Conservation (phyloP, 164 flowering plant genomes). For the Vitis riparia region DNA sequence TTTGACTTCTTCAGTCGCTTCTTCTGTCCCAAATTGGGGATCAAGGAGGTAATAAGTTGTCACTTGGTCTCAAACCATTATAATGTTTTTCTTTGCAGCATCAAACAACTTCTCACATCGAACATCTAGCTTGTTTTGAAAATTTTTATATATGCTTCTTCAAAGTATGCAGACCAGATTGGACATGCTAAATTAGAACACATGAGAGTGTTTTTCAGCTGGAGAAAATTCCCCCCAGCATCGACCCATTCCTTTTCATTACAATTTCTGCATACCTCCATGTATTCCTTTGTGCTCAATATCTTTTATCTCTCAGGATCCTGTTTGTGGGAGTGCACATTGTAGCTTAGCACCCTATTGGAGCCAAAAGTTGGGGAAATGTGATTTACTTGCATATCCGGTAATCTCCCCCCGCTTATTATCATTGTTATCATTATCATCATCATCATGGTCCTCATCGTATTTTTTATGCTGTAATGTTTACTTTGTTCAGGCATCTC, state of each 20-base stretch:
- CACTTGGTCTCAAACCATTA: background rate
- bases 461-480: background rate
- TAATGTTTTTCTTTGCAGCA: background rate
- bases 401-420: constrained; percentile 30
- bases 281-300: too few species aligned
- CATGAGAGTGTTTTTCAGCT: too few species aligned
- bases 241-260: too few species aligned
- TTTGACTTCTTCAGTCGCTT: constrained; percentile 61
- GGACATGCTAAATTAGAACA: too few species aligned
- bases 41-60: constrained; percentile 48
- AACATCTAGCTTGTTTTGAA: too few species aligned
- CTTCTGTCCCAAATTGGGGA: constrained; percentile 57
- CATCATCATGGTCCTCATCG: background rate
- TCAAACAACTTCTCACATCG: too few species aligned
- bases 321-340: constrained; percentile 83
- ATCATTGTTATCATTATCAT: background rate
- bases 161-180: too few species aligned
- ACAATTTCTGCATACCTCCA: too few species aligned
- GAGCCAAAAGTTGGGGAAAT: constrained; percentile 69
- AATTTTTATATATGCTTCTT: too few species aligned
- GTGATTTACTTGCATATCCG: constrained; percentile 55
- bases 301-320: constrained; percentile 52
- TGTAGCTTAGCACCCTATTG: constrained; percentile 77
- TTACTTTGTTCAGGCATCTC: constrained; percentile 57
- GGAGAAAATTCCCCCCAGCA: too few species aligned